These are phyloP conservation scores for Cercospora zeina DNA, from an alignment of 2,329 filamentous ascomycete species.

Conservation along the genomic window DNA sequence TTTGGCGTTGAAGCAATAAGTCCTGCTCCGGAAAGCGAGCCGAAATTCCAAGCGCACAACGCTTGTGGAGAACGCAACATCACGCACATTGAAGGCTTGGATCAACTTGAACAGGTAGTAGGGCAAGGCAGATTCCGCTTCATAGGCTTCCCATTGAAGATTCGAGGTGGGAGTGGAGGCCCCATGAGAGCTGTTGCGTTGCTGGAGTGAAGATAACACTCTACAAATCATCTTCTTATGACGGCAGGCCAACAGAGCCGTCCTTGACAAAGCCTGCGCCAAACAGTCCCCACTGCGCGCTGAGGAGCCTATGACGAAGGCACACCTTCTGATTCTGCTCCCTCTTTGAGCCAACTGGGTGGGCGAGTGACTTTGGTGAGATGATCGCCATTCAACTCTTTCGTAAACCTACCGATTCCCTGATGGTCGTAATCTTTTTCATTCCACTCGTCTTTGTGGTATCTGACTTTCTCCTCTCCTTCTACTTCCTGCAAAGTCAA, in stretches of 20 bases:
- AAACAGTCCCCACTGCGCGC: neutral
- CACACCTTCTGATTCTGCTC: conserved; percentile 7
- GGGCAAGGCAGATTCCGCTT: conserved; percentile 33
- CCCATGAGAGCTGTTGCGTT: conserved; percentile 35
- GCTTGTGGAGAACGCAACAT: conserved; percentile 34
- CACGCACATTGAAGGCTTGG: conserved; percentile 36
- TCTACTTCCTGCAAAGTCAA: conserved; percentile 40
- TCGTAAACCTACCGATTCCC: conserved; percentile 51
- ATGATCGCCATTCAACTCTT: conserved; percentile 50
- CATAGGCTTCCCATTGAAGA: conserved; percentile 34
- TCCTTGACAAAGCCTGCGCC: neutral
- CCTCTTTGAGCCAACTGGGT: conserved; percentile 11
- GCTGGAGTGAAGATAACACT: conserved; percentile 22
- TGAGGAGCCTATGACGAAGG: neutral
- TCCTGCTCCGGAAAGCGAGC: conserved; percentile 34
- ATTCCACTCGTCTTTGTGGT: conserved; percentile 56
- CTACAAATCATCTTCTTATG: neutral
- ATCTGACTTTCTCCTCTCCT: conserved; percentile 45
- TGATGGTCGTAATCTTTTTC: conserved; percentile 52
- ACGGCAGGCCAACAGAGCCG: neutral
- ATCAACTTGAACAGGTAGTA: conserved; percentile 33
- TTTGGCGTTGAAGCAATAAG: conserved; percentile 36
- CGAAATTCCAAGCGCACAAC: conserved; percentile 36
- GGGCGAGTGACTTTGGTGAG: conserved; percentile 13
- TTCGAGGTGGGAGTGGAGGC: conserved; percentile 35